Evolutionary conservation across 192 early-diverging fungal species (phyloP), one percentile per base, ranked within the genome.

Genomic region (Linnemannia elongata): DNA sequence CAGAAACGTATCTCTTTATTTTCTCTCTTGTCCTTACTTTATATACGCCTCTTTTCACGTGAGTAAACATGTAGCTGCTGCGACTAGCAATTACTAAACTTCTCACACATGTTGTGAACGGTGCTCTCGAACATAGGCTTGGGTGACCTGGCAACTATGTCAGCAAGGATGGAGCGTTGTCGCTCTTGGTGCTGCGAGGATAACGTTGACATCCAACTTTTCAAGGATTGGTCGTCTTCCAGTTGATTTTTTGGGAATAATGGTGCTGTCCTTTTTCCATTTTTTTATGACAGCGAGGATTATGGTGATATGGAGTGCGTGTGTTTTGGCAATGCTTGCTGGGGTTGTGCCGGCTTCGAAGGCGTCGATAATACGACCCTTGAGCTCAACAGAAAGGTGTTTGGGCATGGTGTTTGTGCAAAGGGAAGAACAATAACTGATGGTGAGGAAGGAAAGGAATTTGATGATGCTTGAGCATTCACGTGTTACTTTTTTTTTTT

Each of bases 211-310:
- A 49, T 69, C 66, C n/a, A 47, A 6, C 41, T 39, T 24, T 30
- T 17, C 7, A 27, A 77, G 60, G 68, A 69, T 39, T 36, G 57
- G 57, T 66, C 41, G 33, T 77, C 76, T 66, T 68, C 57, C 75
- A 41, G 30, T 5, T 9, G 75, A 36, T 60, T 57, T 63, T 36
- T 76, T 76, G 17, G 75, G 66, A 49, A 69, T 66, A 66, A 77
- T 30, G n/a, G 76, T 77, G 12, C 66, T 35, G 12, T 77, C 76
- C n/a, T 45, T 77, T n/a, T 77, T n/a, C 55, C 55, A 77, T 49
- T 77, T 66, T 20, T 66, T 39, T 6, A 77, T 69, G 9, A 77
- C 33, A 20, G 18, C 20, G 54, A 55, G 15, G 1, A 55, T 22
- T 22, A 22, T 55, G 54, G 1, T 4, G 1, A 55, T 55, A 4